Evolutionary conservation across 2,329 filamentous ascomycete species (phyloP), one percentile per base, ranked within the genome.

Genomic region (Pseudogymnoascus sp.): DNA sequence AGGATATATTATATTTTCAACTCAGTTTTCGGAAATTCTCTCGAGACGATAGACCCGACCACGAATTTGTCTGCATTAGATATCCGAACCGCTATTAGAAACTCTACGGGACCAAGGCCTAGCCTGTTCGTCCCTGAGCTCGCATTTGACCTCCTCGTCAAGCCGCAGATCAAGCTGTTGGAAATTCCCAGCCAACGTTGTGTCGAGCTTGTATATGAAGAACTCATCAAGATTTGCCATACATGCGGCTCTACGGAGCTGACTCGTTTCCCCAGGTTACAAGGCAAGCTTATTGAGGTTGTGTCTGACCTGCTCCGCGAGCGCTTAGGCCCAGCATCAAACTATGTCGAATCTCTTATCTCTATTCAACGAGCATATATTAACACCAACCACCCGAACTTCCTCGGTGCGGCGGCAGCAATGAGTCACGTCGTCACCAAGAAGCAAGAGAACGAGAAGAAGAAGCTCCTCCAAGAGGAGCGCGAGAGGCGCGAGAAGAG

Each of bases 1-100:
- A 86, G 93, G 65, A 97, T 97, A 72, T 97, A 97, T 79, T 97
- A 97, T 78, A 97, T 97, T 69, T 97, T 97, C 83, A 97, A 97
- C 78, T 96, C 93, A 4, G 93, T 97, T 46, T 99, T 97, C 76
- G 95, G 95, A 64, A 97, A 93, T 76, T 96, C 93, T 18, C 81
- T 99, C 60, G 95, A 99, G 75, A 90, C 92, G 21, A 96, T 99
- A 69, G 93, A 99, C 70, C 95, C 95, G 4, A 99, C 93, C 1
- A 91, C 89, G 59, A 99, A 99, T 72, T 87, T 99, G 65, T 95
- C 95, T 5, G 90, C 93, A 12, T 85, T 93, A 59, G 95, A 99
- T 74, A 99, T 99, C 69, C 86, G 95, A 74, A 99, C 95, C 11
- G 95, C 95, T 3, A 99, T 99, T 70, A 89, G 95, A 71, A 99